Evolutionary conservation across 768 basidiomycete genomes (phyloP).

Genomic region (Trametes villosa): DNA sequence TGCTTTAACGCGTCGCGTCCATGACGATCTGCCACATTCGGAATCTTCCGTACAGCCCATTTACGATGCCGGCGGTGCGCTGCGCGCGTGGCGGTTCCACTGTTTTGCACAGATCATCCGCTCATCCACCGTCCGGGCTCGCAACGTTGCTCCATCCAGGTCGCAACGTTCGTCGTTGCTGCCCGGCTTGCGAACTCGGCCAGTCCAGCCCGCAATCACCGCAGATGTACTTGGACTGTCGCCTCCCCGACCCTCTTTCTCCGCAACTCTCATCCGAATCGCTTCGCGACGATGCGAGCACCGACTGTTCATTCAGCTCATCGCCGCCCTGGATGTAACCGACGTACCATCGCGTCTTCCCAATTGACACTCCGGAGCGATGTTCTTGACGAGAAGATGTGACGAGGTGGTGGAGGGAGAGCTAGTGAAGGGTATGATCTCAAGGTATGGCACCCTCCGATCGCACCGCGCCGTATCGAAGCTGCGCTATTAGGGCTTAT

Average conservation of each 20-base stretch:
- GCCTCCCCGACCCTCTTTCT: not conserved
- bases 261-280: too few species aligned
- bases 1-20: not conserved
- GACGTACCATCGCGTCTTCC: too few species aligned
- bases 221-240: not conserved
- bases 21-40: conserved; percentile 11
- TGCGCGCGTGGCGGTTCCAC: conserved; percentile 12
- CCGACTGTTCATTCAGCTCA: too few species aligned
- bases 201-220: not conserved
- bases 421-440: too few species aligned
- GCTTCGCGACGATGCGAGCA: too few species aligned
- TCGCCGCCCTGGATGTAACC: too few species aligned
- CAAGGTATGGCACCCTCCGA: too few species aligned
- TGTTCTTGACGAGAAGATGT: too few species aligned
- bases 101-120: not conserved
- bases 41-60: conserved; percentile 19
- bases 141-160: not conserved
- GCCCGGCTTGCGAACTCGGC: not conserved
- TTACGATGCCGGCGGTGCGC: not conserved
- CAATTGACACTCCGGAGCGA: too few species aligned
- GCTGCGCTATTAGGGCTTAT: too few species aligned
- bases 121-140: not conserved
- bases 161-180: not conserved
- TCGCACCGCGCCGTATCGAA: too few species aligned
- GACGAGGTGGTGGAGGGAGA: too few species aligned